These are phyloP conservation scores for Plasmodium gonderi DNA, from an alignment of 169 alveolate genomes.

Conservation along the genomic window DNA sequence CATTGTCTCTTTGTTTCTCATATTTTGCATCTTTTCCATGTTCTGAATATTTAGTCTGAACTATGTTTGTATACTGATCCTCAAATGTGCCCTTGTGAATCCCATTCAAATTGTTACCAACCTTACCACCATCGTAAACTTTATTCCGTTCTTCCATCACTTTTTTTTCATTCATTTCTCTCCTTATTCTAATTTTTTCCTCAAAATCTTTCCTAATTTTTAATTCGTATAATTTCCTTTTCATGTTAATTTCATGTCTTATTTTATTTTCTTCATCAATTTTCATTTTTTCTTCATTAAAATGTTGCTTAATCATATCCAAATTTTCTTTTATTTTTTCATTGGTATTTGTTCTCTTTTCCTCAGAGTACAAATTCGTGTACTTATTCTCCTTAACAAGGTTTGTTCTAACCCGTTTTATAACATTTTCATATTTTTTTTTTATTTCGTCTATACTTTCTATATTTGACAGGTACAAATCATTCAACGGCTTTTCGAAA, in stretches of 20 bases:
- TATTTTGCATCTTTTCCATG: neutral
- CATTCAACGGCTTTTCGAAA: neutral
- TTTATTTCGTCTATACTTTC: neutral
- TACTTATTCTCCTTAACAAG: neutral
- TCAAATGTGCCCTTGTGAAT: neutral
- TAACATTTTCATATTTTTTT: slow-evolving; percentile 51
- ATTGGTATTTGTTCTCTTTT: slow-evolving; percentile 8
- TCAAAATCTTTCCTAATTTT: slow-evolving; percentile 65
- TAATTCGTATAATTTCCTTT: slow-evolving; percentile 56
- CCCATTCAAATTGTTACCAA: neutral
- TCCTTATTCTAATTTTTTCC: slow-evolving; percentile 60
- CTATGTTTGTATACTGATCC: neutral
- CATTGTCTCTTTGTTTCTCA: neutral
- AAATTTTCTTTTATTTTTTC: slow-evolving; percentile 44
- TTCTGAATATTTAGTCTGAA: neutral
- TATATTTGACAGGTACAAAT: neutral
- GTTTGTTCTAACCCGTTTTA: slow-evolving; percentile 4
- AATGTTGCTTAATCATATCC: slow-evolving; percentile 17
- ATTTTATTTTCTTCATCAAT: slow-evolving; percentile 27
- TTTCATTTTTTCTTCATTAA: slow-evolving; percentile 28
- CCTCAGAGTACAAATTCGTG: neutral
- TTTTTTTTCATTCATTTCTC: slow-evolving; percentile 34
- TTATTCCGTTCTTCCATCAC: neutral
- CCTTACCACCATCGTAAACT: neutral
- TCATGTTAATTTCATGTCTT: slow-evolving; percentile 31